Base-by-base conservation (phyloP, 805 yeast genomes). In the Lipomyces orientalis region DNA sequence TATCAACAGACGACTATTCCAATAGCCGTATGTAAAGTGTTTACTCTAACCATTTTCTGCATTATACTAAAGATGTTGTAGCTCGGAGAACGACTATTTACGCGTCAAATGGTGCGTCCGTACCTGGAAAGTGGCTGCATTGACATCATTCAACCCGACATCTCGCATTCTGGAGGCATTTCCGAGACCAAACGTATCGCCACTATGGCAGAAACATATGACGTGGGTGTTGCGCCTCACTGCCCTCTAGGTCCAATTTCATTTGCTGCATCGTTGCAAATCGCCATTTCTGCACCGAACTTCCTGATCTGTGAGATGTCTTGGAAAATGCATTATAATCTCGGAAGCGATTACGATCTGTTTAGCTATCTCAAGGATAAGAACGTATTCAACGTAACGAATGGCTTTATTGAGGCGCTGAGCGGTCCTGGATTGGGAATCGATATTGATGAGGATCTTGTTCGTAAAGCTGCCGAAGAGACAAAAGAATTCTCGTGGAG, bases 221-320 rank as follows among this genome's bases (percentile, higher is more conserved):
- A 74, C 52, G 70, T 74, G 33, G 76, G 73, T n/a, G 39, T 74
- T 12, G 76, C 76, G 22, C 76, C 76, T 16, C 76, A 74, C 59
- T 74, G 76, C 52, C 76, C 76, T 14, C 64, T 74, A 22, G 76
- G 76, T 6, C 76, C 76, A 9, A 62, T 74, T 49, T 74, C 76
- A 9, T 65, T 74, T 35, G 76, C 76, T 7, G 76, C 76, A n/a
- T 64, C 69, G 37, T 52, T 74, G 46, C 76, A 74, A 22, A 62
- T 74, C 51, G 76, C 66, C 1, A 46, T 69, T 10, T 59, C 74
- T 2, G 33, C 63, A 7, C 67, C 67, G 22, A 74, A 74, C 65
- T 73, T 74, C 56, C 64, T 67, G 33, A 73, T 74, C 54, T 67
- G 68, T 33, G 76, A 74, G 60, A 74, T 74, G 76, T 67, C 74